Conservation (phyloP, 225 moss, liverwort and hornwort genomes). For the Polytrichum formosum region DNA sequence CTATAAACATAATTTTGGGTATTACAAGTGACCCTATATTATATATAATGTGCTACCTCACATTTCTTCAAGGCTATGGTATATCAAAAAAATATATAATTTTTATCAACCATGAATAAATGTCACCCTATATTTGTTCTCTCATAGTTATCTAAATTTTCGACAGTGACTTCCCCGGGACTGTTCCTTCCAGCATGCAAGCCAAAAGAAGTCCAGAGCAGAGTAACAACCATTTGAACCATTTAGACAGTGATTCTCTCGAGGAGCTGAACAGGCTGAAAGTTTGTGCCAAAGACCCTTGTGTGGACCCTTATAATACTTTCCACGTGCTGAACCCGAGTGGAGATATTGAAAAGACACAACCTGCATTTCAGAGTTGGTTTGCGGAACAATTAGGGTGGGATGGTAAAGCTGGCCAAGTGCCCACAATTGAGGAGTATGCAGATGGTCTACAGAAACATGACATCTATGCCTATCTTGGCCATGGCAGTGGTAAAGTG, state of each 20-base stretch:
- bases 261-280: slow-evolving; percentile 12
- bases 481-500: slow-evolving; percentile 87
- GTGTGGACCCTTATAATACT: slow-evolving; percentile 73
- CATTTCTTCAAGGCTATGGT: too few species aligned
- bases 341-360: slow-evolving; percentile 89
- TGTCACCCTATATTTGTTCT: too few species aligned
- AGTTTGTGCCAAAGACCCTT: slow-evolving; percentile 43
- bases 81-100: too few species aligned
- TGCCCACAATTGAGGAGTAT: slow-evolving; percentile 85
- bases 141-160: too few species aligned
- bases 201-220: slow-evolving; percentile 1
- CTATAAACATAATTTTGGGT: too few species aligned
- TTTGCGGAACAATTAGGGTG: slow-evolving; percentile 85
- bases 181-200: slow-evolving; percentile 8
- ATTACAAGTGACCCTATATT: too few species aligned
- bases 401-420: slow-evolving; percentile 87
- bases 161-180: too few species aligned
- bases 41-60: too few species aligned
- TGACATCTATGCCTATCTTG: slow-evolving; percentile 93
- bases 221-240: slow-evolving; percentile 15
- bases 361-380: slow-evolving; percentile 92
- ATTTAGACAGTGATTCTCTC: slow-evolving; percentile 6
- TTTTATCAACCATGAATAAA: too few species aligned
- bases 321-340: slow-evolving; percentile 90
- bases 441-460: slow-evolving; percentile 75